Evolutionary conservation across 495 filamentous ascomycete genomes (phyloP).

Genomic region (Acidiella bohemica): DNA sequence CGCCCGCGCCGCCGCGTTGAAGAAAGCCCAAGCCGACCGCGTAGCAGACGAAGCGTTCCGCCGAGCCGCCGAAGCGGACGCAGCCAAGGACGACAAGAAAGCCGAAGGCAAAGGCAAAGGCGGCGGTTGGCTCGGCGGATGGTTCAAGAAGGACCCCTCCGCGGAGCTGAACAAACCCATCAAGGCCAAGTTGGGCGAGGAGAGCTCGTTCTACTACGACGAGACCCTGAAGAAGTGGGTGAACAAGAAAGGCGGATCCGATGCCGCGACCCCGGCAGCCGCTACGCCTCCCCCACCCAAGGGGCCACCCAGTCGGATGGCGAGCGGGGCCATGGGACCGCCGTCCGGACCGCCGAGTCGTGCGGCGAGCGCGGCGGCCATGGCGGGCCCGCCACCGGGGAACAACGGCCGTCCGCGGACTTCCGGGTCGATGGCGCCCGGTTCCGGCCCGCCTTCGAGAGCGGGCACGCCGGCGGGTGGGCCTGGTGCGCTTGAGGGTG

Average conservation of each 20-base stretch:
- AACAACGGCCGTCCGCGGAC: neutral
- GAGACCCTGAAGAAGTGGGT: conserved; percentile 92
- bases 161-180: conserved; percentile 53
- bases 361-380: conserved; percentile 4
- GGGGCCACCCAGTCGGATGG: conserved; percentile 18
- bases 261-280: conserved; percentile 23
- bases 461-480: conserved; percentile 11
- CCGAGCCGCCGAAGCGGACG: conserved; percentile 73
- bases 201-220: conserved; percentile 86
- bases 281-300: conserved; percentile 35
- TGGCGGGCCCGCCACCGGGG: neutral
- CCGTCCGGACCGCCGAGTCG: conserved; percentile 15
- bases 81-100: conserved; percentile 19
- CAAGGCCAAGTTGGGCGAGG: conserved; percentile 87
- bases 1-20: conserved; percentile 39
- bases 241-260: conserved; percentile 68
- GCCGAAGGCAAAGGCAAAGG: conserved; percentile 13
- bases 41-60: conserved; percentile 64
- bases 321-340: conserved; percentile 9
- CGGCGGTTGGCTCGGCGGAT: conserved; percentile 57
- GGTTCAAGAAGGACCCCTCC: conserved; percentile 60
- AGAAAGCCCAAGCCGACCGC: conserved; percentile 35
- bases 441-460: conserved; percentile 15
- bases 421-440: conserved; percentile 3
- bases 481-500: neutral